A percentile compares a stretch with the other conserved stretches of the same genome.
Conservation (phyloP, 352 stramenopile species). For the Phytophthora meadii region DNA sequence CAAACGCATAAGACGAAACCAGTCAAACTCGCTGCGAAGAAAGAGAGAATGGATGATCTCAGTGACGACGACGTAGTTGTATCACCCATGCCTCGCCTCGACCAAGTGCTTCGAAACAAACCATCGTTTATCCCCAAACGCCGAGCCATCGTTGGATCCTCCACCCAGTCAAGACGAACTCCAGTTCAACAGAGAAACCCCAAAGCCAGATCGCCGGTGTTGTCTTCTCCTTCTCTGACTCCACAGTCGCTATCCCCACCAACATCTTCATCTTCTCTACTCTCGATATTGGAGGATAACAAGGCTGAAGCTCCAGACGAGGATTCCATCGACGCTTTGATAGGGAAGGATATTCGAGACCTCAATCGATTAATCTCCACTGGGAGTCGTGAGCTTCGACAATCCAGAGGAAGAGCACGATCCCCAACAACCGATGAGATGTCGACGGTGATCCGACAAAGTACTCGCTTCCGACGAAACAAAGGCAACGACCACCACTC, state of each 20-base stretch:
- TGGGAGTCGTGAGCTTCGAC: constrained; percentile 16
- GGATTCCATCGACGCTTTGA: constrained; percentile 56
- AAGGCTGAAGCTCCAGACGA: constrained; percentile 19
- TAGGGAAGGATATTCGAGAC: constrained; percentile 52
- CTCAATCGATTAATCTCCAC: constrained; percentile 51
- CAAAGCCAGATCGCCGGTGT: constrained; percentile 5
- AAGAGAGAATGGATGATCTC: constrained; percentile 2
- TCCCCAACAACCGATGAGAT: constrained; percentile 45
- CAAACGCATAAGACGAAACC: constrained; percentile 2
- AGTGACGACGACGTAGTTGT: constrained; percentile 18
- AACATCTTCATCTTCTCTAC: constrained; percentile 24
- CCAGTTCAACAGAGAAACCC: constrained; percentile 6
- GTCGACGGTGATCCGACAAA: constrained; percentile 36
- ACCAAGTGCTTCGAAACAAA: constrained; percentile 48
- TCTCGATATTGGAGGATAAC: constrained; percentile 35
- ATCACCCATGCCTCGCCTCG: constrained; percentile 60
- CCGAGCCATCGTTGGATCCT: constrained; percentile 3
- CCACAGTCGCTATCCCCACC: constrained; percentile 36
- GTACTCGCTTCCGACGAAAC: constrained; percentile 40
- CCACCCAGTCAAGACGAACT: constrained; percentile 4
- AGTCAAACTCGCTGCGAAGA: background rate
- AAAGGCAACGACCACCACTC: constrained; percentile 3
- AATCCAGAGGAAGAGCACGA: constrained; percentile 1
- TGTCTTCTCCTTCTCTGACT: constrained; percentile 21
- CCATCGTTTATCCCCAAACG: constrained; percentile 38